phyloP scores from a whole-genome alignment of 2,329 filamentous ascomycete species.

The Colletotrichum spinosum region DNA sequence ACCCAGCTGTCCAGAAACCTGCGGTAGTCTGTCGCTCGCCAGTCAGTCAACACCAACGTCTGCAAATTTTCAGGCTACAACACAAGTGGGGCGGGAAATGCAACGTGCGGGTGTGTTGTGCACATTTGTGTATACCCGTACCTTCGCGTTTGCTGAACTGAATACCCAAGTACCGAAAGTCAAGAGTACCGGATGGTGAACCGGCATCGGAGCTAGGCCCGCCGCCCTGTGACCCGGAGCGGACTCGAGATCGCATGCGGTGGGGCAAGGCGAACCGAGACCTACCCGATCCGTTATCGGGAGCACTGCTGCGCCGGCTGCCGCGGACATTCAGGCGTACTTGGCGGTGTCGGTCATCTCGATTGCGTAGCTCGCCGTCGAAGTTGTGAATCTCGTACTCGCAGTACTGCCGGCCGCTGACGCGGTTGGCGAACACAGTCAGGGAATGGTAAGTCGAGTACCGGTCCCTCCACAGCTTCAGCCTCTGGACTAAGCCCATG shows the following conservation, averaged over 20 bases:
- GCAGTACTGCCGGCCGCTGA: constrained; percentile 55
- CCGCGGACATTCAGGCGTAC: constrained; percentile 55
- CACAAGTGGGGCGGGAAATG: background rate
- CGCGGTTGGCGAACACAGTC: constrained; percentile 60
- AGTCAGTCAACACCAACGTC: constrained; percentile 2
- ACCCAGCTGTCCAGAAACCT: constrained; percentile 61
- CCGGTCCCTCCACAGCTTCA: constrained; percentile 64
- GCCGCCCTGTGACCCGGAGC: constrained; percentile 44
- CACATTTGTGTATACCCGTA: constrained; percentile 41
- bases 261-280: constrained; percentile 56
- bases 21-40: constrained; percentile 52
- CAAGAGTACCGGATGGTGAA: constrained; percentile 43
- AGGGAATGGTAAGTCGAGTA: constrained; percentile 60
- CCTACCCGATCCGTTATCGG: constrained; percentile 51
- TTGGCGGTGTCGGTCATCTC: constrained; percentile 59
- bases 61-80: background rate
- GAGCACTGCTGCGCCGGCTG: constrained; percentile 54
- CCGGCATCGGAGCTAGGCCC: constrained; percentile 40
- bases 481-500: constrained; percentile 62
- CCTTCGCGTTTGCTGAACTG: constrained; percentile 62
- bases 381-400: constrained; percentile 62
- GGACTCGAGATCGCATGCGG: constrained; percentile 53
- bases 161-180: constrained; percentile 61
- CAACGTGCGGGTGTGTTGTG: background rate
- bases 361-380: constrained; percentile 57